Evolutionary conservation across 1,284 basidiomycete species (phyloP), one percentile per base, ranked within the genome.

Genomic region (Tilletia horrida): DNA sequence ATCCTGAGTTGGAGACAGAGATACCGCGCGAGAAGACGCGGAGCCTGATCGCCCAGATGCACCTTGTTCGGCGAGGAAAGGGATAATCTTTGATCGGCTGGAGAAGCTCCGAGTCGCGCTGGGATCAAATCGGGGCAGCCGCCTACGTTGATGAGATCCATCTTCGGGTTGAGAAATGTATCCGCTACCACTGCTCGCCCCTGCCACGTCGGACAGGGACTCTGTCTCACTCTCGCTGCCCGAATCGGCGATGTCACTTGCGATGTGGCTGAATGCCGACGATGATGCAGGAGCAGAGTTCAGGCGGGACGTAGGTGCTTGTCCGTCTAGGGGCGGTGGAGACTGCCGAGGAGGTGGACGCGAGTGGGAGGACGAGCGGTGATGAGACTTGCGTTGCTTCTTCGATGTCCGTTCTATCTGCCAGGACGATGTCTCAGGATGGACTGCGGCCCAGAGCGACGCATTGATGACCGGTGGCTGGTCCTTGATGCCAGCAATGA

Each of bases 391-490:
- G 61, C 35, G 21, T 13, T 43, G 31, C 29, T 31, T 62, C 9
- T n/a, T 29, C 1, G 61, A 43, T 25, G 40, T 23, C 52, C 64
- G 48, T 16, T 73, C 76, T 4, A 77, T 72, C 35, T 74, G 69
- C 76, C 76, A 77, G 1, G 74, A 69, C 11, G 76, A 77, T 1
- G 74, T 67, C 14, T 70, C 68, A 6, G 69, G 66, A 29, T 75
- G 73, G 65, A 77, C 67, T 40, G 71, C 71, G 9, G 72, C 76
- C 43, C 72, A 74, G 9, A 77, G 71, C 27, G 71, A 67, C 44
- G 76, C 76, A 44, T 75, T 73, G 23, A 77, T 66, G 47, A 77
- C 71, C 45, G 75, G 68, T 27, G 73, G 70, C 21, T 71, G 64
- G 25, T 64, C 61, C 27, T 55, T 66, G n/a, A 77, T 43, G 16